Evolutionary conservation across 805 yeast genomes (phyloP), one percentile per base, ranked within the genome.

Genomic region (Barnettozyma vustinii): DNA sequence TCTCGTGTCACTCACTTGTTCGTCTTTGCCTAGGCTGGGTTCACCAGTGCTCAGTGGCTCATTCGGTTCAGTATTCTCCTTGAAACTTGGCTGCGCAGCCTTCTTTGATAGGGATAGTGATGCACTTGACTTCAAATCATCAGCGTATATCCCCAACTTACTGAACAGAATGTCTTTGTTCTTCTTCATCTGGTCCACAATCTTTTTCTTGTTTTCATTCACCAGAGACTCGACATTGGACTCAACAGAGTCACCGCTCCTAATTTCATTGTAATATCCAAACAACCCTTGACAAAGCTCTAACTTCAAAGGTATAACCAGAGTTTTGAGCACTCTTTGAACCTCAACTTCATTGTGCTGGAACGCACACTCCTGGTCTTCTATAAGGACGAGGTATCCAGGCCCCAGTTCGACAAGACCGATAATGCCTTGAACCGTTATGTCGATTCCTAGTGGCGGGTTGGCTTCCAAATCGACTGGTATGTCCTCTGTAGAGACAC

Each of bases 391-490:
- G 13, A 61, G 49, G 42, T 54, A 61, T 4, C 64, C 64, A 2
- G 65, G 63, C 1, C 63, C 65, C 8, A 61, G 41, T 9, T 48
- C 50, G 16, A 57, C 58, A 23, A 45, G 20, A 1, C 64, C 64
- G 18, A 59, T 42, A 12, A 61, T 40, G 4, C 60, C 61, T 8
- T 47, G 20, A 2, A 50, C 48, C 2, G 37, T 33, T 2, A 58
- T 9, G 3, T 43, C 23, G 4, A 23, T 16, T 2, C 53, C 56
- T 15, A 52, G 40, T 5, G 49, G 44, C 2, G 46, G 45, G 4
- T 33, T 23, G 1, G 25, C 33, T 16, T 41, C 36, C 19, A 30
- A 10, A 21, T 42, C 36, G 13, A 37, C n/a, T 1, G 50, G 40
- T 2, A 26, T 18, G 12, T 16, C 4, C 16, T 26, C 43, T 32